These are phyloP conservation scores for Xylaria palmicola DNA, from an alignment of 495 filamentous ascomycete genomes.

Conservation along the genomic window DNA sequence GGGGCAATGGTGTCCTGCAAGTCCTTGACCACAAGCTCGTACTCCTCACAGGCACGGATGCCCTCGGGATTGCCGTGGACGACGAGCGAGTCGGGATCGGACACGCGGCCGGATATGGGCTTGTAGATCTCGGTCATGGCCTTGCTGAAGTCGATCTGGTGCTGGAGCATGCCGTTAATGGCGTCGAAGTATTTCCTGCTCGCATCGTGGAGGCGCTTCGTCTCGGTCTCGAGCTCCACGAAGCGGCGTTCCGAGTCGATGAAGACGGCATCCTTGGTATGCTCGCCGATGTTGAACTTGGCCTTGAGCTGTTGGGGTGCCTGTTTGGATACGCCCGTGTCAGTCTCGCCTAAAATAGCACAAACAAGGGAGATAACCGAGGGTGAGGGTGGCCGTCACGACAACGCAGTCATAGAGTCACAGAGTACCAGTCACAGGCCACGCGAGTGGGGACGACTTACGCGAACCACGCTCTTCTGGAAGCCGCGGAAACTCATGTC, in stretches of 20 bases:
- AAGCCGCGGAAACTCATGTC: conserved; percentile 97
- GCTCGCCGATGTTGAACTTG: conserved; percentile 91
- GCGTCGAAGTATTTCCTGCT: conserved; percentile 94
- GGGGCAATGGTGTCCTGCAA: conserved; percentile 84
- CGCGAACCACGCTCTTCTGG: conserved; percentile 80
- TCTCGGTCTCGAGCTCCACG: conserved; percentile 90
- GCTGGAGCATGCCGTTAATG: conserved; percentile 96
- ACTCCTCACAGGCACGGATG: conserved; percentile 94
- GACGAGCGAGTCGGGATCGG: conserved; percentile 81
- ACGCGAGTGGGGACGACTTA: conserved; percentile 41
- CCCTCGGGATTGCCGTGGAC: conserved; percentile 89
- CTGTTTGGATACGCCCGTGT: conserved; percentile 37
- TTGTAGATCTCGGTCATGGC: conserved; percentile 96
- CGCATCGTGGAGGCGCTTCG: conserved; percentile 93
- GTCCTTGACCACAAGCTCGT: conserved; percentile 86
- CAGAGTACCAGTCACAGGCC: not conserved
- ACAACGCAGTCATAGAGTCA: not conserved
- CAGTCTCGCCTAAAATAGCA: not conserved
- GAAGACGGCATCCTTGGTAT: conserved; percentile 92
- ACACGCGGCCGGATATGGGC: conserved; percentile 92
- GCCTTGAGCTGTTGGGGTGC: conserved; percentile 89
- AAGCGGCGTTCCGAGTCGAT: conserved; percentile 93
- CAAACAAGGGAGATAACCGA: no score
- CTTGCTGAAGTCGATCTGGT: conserved; percentile 98
- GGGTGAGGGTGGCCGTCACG: no score